Base-by-base conservation (phyloP, 2,329 filamentous ascomycete genomes). In the Trichoderma gracile region DNA sequence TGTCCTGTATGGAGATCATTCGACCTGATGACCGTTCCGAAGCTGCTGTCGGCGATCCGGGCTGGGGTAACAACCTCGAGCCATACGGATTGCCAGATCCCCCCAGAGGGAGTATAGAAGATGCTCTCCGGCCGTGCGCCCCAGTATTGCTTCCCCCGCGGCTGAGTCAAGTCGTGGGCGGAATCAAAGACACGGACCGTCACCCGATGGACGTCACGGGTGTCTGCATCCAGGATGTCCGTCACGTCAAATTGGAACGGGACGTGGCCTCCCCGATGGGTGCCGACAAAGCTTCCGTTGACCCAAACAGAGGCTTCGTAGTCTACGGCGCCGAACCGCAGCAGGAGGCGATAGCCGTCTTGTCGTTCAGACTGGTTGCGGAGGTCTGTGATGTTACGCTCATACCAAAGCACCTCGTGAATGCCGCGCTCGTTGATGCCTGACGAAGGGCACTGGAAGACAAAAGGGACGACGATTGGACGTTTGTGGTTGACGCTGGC, bases 371-470 rank as follows among this genome's bases (percentile, higher is more conserved):
- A 71, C 3, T 74, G 66, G 1, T 73, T 76, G 45, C 85, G 81
- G 56, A 83, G 75, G 68, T 88, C 85, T 1, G 69, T 68, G 58
- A 88, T 77, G 19, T 59, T 68, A 7, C 83, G 80, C 73, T 89
- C 84, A 69, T 90, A 90, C 87, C 87, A 90, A 9, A 90, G 72
- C 4, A 89, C 84, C 72, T 89, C 86, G 71, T 90, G 88, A 2
- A 86, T 85, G 56, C 82, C 84, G 61, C 81, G 81, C 40, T 88
- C 82, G 66, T 84, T 79, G 68, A 89, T 84, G 2, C 86, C 86
- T 0, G 86, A 89, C 0, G 86, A 86, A 0, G 82, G 82, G 5
- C 83, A 81, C 71, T 90, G 88, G 69, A 89, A 90, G 2, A 85
- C 86, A 68, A 84, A 90, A 0, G 87, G 87, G 0, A 90, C 86